phyloP scores from a whole-genome alignment of 345 rosid genomes.

The Psidium guajava region DNA sequence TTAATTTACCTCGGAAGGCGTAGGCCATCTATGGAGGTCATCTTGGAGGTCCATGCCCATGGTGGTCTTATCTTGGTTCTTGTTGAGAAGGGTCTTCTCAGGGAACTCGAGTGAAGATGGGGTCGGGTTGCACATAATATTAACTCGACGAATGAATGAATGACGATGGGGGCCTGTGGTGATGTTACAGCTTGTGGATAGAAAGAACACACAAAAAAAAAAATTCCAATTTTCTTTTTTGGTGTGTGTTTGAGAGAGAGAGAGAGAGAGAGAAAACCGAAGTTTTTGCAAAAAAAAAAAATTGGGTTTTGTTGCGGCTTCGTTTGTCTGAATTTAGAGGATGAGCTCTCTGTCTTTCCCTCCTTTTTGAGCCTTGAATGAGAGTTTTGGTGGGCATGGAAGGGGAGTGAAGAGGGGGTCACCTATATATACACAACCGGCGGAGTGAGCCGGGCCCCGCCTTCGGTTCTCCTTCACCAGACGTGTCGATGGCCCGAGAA shows the following conservation, averaged over 20 bases:
- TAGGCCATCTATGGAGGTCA: conserved; percentile 63
- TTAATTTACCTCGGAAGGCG: conserved; percentile 55
- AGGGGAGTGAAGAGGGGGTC: background rate
- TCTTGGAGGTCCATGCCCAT: conserved; percentile 1
- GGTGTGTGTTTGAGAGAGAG: background rate
- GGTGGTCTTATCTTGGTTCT: conserved; percentile 22
- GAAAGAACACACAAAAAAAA: too few species aligned
- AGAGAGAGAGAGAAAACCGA: background rate
- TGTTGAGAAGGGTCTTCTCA: conserved; percentile 24
- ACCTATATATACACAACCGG: background rate
- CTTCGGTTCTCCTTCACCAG: background rate
- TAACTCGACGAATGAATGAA: background rate
- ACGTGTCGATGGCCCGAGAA: background rate
- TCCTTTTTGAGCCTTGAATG: background rate
- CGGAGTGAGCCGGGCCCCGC: background rate
- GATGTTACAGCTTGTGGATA: background rate
- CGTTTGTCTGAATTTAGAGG: background rate
- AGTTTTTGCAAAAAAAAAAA: background rate
- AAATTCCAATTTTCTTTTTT: background rate
- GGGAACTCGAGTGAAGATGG: conserved; percentile 44
- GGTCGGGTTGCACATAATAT: conserved; percentile 46
- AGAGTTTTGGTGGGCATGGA: background rate
- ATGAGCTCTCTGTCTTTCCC: background rate
- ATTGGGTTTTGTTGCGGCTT: background rate
- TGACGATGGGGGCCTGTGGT: background rate